Conservation (phyloP, 768 basidiomycete genomes). For the Candolleomyces eurysporus region DNA sequence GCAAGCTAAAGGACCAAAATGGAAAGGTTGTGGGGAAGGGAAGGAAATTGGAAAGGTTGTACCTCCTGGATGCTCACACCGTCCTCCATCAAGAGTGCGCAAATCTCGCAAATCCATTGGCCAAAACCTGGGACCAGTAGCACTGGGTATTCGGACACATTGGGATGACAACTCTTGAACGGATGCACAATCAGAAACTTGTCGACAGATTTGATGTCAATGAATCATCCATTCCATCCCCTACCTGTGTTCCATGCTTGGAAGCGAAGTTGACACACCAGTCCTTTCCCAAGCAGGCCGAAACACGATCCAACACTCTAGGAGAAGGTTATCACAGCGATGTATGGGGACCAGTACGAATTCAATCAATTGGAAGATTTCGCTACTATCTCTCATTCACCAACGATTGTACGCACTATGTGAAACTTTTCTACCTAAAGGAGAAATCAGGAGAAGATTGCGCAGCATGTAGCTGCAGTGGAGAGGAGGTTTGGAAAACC, state of each 20-base stretch:
- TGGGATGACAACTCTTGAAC: constrained; percentile 3
- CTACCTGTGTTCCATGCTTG: constrained; percentile 26
- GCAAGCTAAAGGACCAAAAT: not conserved
- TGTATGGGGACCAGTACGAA: constrained; percentile 33
- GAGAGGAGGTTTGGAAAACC: not conserved
- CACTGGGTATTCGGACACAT: constrained; percentile 3
- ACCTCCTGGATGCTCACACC: constrained; percentile 3
- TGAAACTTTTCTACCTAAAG: constrained; percentile 21
- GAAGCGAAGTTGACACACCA: constrained; percentile 27
- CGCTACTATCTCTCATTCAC: constrained; percentile 33
- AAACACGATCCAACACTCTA: constrained; percentile 18
- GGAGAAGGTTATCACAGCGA: constrained; percentile 33
- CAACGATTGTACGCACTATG: constrained; percentile 27
- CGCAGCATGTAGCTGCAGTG: not conserved
- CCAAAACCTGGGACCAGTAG: not conserved
- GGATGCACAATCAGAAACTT: not conserved
- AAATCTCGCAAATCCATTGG: not conserved
- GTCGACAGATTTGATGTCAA: constrained; percentile 5
- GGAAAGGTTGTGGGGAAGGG: constrained; percentile 1
- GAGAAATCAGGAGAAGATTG: constrained; percentile 21
- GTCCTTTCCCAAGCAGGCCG: constrained; percentile 20
- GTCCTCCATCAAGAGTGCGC: not conserved
- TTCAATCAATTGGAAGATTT: constrained; percentile 17
- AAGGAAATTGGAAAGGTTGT: constrained; percentile 3
- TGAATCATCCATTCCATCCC: constrained; percentile 1